Conservation (phyloP, 352 stramenopile species). For the Pythium inflatum region DNA sequence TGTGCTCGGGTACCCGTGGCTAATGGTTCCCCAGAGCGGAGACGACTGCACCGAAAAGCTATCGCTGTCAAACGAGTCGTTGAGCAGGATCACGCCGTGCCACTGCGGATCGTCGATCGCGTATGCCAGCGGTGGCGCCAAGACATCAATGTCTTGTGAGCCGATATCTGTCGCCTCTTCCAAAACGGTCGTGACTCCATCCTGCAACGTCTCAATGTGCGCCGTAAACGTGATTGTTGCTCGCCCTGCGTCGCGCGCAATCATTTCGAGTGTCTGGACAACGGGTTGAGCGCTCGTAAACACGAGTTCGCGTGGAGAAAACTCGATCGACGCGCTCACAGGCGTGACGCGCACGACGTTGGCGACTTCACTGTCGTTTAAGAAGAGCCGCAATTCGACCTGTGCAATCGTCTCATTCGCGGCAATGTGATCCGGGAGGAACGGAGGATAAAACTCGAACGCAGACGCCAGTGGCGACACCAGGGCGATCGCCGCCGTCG, state of each 20-base stretch:
- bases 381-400: conserved; percentile 52
- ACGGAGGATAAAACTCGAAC: conserved; percentile 42
- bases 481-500: neutral
- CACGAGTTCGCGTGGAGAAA: conserved; percentile 34
- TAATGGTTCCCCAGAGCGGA: conserved; percentile 54
- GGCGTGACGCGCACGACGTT: conserved; percentile 44
- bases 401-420: conserved; percentile 40
- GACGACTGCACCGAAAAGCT: conserved; percentile 29
- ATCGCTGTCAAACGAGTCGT: conserved; percentile 61
- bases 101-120: conserved; percentile 42
- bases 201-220: conserved; percentile 18
- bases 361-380: conserved; percentile 20
- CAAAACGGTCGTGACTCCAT: neutral
- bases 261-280: conserved; percentile 13
- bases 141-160: conserved; percentile 37
- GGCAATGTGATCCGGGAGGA: conserved; percentile 39
- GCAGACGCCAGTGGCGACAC: neutral
- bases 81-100: conserved; percentile 53
- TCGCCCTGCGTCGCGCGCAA: conserved; percentile 28
- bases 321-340: conserved; percentile 35
- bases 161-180: conserved; percentile 11
- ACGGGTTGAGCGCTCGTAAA: conserved; percentile 5
- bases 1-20: conserved; percentile 61
- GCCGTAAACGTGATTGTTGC: conserved; percentile 42
- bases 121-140: conserved; percentile 45